Evolutionary conservation across 345 rosid species (phyloP), one percentile per base, ranked within the genome.

Genomic region (Turnera subulata): DNA sequence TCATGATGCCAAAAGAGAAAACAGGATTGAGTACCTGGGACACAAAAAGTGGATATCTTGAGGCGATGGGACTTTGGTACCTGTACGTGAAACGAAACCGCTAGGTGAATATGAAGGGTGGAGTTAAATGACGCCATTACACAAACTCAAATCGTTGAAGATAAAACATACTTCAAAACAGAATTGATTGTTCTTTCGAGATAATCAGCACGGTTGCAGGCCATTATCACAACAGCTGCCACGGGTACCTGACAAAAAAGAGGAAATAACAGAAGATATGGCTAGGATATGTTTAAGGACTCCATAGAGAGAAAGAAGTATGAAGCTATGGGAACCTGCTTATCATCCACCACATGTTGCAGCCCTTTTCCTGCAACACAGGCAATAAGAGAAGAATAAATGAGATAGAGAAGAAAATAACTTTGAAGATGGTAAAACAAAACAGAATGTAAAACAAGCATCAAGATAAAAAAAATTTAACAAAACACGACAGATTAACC

Each of bases 171-270:
- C 99, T 76, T 93, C 42, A 89, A 72, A 53, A 90, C 73, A 53
- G 99, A 93, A 14, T 75, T 59, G 45, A 93, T 55, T 37, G 99
- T 93, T 79, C 95, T 76, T 66, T 85, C 91, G 55, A 93, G 75
- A 82, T 93, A 93, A 79, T 93, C 97, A 46, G 97, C 95, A 48
- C 96, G 96, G 64, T 84, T 93, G 85, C 99, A 93, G 2, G 99
- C 99, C 99, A 93, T 93, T 70, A 89, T 78, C 58, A 93, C 97
- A 56, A 93, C 84, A 44, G 99, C 99, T 44, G 99, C 97, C 46
- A 89, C 72, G 3, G 92, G 92, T 52, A 38, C 73, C 97, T 89
- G 73, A 29, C 5, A 4, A 59, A 25, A n/a, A n/a, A n/a, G n/a
- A n/a, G n/a, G 12, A 22, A 60, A 73, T 65, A 46, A 56, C 64